Conservation (phyloP, 345 rosid species). For the Syzygium aromaticum region DNA sequence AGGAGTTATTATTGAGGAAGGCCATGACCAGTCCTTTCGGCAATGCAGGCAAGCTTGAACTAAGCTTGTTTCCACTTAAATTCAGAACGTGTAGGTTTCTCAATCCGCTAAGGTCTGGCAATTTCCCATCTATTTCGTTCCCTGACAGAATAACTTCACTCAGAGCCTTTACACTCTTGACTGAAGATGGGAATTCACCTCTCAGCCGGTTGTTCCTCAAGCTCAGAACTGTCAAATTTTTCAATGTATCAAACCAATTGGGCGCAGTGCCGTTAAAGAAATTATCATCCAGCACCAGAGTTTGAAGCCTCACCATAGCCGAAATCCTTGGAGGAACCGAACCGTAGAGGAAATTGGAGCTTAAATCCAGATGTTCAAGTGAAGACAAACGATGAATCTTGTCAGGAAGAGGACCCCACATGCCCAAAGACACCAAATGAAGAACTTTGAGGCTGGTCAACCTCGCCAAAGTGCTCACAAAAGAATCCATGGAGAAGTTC, state of each 20-base stretch:
- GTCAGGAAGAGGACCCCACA: conserved; percentile 82
- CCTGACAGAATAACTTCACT: conserved; percentile 68
- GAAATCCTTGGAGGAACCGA: conserved; percentile 63
- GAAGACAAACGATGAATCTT: conserved; percentile 72
- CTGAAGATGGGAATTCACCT: conserved; percentile 69
- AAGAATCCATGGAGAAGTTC: conserved; percentile 73
- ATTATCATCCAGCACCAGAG: conserved; percentile 56
- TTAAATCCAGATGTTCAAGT: conserved; percentile 75
- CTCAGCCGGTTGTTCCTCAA: conserved; percentile 57
- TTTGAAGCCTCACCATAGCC: conserved; percentile 62
- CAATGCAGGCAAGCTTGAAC: conserved; percentile 61
- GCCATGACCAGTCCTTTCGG: conserved; percentile 62
- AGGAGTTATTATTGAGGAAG: conserved; percentile 61
- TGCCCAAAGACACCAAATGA: conserved; percentile 79
- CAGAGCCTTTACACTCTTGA: conserved; percentile 44
- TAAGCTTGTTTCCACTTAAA: conserved; percentile 71
- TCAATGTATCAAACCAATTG: conserved; percentile 48
- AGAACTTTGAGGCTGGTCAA: conserved; percentile 66
- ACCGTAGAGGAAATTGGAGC: conserved; percentile 82
- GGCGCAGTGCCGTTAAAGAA: conserved; percentile 75
- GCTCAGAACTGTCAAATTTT: conserved; percentile 54
- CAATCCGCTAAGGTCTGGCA: conserved; percentile 69
- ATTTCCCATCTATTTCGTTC: conserved; percentile 62
- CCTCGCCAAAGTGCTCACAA: conserved; percentile 77
- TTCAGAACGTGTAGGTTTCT: conserved; percentile 62